A percentile compares a stretch with the other conserved stretches of the same genome.
Evolutionary conservation across 2,329 filamentous ascomycete species (phyloP).

Genomic region (Didymella exigua): DNA sequence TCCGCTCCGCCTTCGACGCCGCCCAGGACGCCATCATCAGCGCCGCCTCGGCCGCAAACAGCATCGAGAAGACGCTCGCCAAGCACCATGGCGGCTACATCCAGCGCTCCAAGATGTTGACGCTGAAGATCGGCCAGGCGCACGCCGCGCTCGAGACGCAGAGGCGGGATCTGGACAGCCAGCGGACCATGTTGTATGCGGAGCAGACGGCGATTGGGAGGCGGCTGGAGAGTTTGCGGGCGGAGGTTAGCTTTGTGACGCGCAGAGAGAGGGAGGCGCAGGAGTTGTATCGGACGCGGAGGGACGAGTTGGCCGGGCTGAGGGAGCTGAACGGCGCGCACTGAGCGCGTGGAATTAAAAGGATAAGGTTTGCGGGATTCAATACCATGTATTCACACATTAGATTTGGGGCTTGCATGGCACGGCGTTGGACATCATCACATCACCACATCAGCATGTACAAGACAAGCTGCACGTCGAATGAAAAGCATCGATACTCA

Average conservation of each 20-base stretch:
- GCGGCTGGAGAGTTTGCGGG: constrained; percentile 74
- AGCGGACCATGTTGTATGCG: constrained; percentile 75
- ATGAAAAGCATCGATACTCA: background rate
- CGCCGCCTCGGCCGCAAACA: constrained; percentile 79
- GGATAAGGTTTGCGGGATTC: background rate
- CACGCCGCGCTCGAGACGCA: constrained; percentile 76
- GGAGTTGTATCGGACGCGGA: constrained; percentile 76
- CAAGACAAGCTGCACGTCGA: background rate
- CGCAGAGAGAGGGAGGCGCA: constrained; percentile 88
- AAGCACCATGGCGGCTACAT: constrained; percentile 90
- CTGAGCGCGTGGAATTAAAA: constrained; percentile 19
- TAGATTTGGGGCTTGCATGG: background rate
- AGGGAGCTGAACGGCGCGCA: constrained; percentile 45
- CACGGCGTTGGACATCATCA: background rate
- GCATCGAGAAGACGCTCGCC: constrained; percentile 90
- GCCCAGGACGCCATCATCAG: constrained; percentile 75
- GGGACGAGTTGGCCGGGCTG: constrained; percentile 76
- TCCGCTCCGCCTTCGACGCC: constrained; percentile 74
- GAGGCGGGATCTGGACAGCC: constrained; percentile 71
- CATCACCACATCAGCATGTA: background rate
- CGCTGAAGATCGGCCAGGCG: constrained; percentile 78
- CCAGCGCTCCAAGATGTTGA: constrained; percentile 79
- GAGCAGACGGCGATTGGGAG: constrained; percentile 78
- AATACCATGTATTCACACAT: constrained; percentile 2
- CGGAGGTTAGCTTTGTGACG: constrained; percentile 82